Evolutionary conservation across 1,139 yeast species (phyloP).

Genomic region (Candida sp.): DNA sequence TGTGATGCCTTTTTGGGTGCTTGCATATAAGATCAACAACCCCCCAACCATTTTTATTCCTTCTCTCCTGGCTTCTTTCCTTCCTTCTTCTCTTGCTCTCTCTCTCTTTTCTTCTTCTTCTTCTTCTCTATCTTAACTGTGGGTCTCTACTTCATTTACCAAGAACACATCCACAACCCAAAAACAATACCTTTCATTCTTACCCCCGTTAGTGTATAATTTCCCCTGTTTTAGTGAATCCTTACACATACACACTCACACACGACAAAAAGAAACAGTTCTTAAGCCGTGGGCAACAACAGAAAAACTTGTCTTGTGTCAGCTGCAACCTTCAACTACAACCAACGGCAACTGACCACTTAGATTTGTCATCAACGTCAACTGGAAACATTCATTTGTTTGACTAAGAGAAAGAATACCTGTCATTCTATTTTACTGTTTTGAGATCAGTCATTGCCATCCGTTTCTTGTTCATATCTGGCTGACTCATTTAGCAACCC

Average conservation of each 20-base stretch:
- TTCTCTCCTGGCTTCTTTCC: background rate
- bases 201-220: too few species aligned
- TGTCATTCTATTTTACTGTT: background rate
- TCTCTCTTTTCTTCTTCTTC: background rate
- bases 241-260: background rate
- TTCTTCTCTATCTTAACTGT: background rate
- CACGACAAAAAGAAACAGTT: background rate
- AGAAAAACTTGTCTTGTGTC: background rate
- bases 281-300: background rate
- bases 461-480: background rate
- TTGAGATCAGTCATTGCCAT: background rate
- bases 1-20: background rate
- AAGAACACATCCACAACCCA: background rate
- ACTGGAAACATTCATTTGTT: background rate
- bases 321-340: background rate
- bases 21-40: background rate
- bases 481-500: background rate
- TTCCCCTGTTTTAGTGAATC: too few species aligned
- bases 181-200: background rate
- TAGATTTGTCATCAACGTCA: too few species aligned
- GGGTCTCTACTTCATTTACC: background rate
- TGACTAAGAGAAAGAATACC: background rate
- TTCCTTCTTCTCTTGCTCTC: background rate
- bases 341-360: background rate
- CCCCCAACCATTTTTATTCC: background rate